Base-by-base conservation (phyloP, 2,329 filamentous ascomycete species). In the Xylariales sp. region DNA sequence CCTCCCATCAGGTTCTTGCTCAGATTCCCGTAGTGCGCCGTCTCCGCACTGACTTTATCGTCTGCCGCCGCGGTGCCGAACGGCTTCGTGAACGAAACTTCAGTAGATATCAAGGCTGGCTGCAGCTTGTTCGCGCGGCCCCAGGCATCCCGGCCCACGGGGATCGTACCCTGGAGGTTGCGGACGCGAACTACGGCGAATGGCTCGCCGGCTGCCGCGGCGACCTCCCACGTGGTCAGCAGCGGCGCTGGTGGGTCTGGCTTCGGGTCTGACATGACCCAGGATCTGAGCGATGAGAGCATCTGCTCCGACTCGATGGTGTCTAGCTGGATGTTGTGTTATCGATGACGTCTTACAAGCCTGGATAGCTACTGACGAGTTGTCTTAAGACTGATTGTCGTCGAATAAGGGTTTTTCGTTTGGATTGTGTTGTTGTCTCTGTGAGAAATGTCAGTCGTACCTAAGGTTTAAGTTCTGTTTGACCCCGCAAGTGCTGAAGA, bases 11-110 rank as follows among this genome's bases (percentile, higher is more conserved):
- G 69, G 0, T 70, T 69, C 63, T 88, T 88, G 64, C 79, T 82
- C 11, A 89, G 69, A 8, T 67, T 71, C 2, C 86, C 85, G 54
- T 90, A 90, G 64, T 90, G 83, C 18, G 88, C 78, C 2, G 86
- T 89, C 56, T 84, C 84, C n/a, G 63, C 61, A 33, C 78, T 74
- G 24, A 90, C 73, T 7, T 65, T 64, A 62, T 90, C 86, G 4
- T 61, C 60, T 1, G 68, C 53, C 0, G 80, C 78, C 1, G 82
- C 77, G 0, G 72, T 68, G 35, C 64, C 65, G 54, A 88, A 88
- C 0, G 71, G 60, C 6, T 64, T 55, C 11, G 62, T 59, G 45
- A 88, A 71, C 3, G 69, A 71, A 3, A 88, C 69, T 15, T 73
- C 70, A 24, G 78, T 73, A 4, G 80, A 82, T 7, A 88, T 53